Evolutionary conservation across 176 grass and related monocot species (phyloP).

Genomic region (Oryza meridionalis): DNA sequence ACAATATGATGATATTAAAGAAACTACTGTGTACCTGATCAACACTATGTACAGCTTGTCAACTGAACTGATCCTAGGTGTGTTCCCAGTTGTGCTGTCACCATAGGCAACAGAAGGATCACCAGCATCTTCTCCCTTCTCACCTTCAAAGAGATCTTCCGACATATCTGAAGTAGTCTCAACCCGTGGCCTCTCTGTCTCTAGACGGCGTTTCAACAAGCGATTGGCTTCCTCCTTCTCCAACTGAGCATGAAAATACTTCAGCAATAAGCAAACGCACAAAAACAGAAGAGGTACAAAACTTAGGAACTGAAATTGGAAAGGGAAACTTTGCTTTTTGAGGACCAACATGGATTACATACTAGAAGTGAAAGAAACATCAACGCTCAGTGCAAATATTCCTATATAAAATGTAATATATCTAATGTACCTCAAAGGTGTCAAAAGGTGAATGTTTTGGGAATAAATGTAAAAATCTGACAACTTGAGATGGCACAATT

Average conservation of each 20-base stretch:
- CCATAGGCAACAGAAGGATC: slow-evolving; percentile 73
- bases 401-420: neutral
- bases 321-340: neutral
- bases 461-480: neutral
- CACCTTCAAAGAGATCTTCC: slow-evolving; percentile 87
- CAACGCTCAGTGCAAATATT: neutral
- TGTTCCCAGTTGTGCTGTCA: slow-evolving; percentile 60
- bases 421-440: neutral
- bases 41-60: slow-evolving; percentile 86
- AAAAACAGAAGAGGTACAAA: slow-evolving; percentile 24
- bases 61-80: slow-evolving; percentile 63
- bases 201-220: slow-evolving; percentile 58
- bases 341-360: neutral
- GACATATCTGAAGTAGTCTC: slow-evolving; percentile 84
- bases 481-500: neutral
- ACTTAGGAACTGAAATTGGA: slow-evolving; percentile 28
- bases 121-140: slow-evolving; percentile 67
- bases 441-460: slow-evolving; percentile 1
- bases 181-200: slow-evolving; percentile 52
- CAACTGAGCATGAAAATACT: slow-evolving; percentile 54
- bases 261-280: slow-evolving; percentile 30
- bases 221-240: slow-evolving; percentile 68
- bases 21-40: slow-evolving; percentile 58
- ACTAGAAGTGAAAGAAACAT: neutral
- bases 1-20: slow-evolving; percentile 16